These are phyloP conservation scores for Paraglomus brasilianum DNA, from an alignment of 192 early-diverging fungal genomes.

Conservation along the genomic window DNA sequence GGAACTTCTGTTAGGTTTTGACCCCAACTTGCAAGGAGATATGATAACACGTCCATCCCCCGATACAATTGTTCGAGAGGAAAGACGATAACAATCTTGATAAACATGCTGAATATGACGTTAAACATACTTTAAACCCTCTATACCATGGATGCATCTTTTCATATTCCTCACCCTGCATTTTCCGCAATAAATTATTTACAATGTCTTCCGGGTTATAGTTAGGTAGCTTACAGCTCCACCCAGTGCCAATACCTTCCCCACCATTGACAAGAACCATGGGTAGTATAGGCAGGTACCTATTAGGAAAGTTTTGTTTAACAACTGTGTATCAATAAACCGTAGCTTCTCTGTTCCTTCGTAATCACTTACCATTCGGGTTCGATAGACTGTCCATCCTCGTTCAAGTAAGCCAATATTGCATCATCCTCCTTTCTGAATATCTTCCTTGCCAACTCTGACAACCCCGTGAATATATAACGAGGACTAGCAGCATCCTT, in stretches of 20 bases:
- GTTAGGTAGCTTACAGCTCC: slow-evolving; percentile 81
- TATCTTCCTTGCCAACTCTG: slow-evolving; percentile 69
- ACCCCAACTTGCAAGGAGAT: no score
- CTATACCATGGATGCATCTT: slow-evolving; percentile 94
- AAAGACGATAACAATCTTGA: no score
- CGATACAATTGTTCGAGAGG: no score
- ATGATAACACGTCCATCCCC: no score
- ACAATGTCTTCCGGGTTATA: slow-evolving; percentile 89
- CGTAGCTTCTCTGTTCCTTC: neutral
- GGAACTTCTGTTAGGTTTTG: slow-evolving; percentile 3
- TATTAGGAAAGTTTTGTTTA: slow-evolving; percentile 17
- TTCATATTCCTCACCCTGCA: slow-evolving; percentile 67
- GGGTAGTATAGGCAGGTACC: slow-evolving; percentile 87
- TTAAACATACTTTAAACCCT: slow-evolving; percentile 65
- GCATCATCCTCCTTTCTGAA: slow-evolving; percentile 83
- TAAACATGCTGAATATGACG: neutral
- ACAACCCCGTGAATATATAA: slow-evolving; percentile 88
- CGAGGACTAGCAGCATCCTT: slow-evolving; percentile 95
- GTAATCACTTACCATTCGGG: slow-evolving; percentile 73
- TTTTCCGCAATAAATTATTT: slow-evolving; percentile 74
- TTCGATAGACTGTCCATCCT: slow-evolving; percentile 89
- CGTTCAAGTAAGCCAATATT: slow-evolving; percentile 77
- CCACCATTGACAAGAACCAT: slow-evolving; percentile 93
- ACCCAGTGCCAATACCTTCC: slow-evolving; percentile 95
- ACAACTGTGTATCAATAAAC: neutral